phyloP scores from a whole-genome alignment of 1,284 basidiomycete genomes.

The Ganoderma sp. region DNA sequence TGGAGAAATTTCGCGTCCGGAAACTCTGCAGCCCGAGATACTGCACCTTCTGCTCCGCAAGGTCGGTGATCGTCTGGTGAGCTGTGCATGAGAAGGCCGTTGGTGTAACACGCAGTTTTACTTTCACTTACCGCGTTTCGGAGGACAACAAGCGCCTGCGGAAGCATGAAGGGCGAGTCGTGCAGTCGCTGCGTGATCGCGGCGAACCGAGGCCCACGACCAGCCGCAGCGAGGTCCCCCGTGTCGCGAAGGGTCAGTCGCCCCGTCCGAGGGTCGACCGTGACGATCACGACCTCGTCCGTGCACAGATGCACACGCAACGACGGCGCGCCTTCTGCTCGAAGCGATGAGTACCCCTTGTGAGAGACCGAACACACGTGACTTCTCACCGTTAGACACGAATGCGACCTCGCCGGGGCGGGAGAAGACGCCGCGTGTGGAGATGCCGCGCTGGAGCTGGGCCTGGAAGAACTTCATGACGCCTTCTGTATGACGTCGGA shows the following conservation, averaged over 20 bases:
- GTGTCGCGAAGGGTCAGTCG: conserved; percentile 72
- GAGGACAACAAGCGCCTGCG: conserved; percentile 57
- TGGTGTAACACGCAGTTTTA: not conserved
- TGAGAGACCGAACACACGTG: not conserved
- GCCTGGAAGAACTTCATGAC: conserved; percentile 61
- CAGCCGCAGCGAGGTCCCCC: conserved; percentile 74
- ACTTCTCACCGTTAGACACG: conserved; percentile 55
- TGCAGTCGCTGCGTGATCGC: conserved; percentile 64
- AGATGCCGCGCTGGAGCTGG: conserved; percentile 56
- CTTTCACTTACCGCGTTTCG: conserved; percentile 56
- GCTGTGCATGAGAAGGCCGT: not conserved
- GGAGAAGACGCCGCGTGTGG: conserved; percentile 60
- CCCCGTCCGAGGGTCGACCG: conserved; percentile 76
- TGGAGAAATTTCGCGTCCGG: conserved; percentile 68
- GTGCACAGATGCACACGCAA: conserved; percentile 72
- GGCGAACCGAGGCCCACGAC: conserved; percentile 66
- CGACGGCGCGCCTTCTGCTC: conserved; percentile 55
- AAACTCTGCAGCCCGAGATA: conserved; percentile 76
- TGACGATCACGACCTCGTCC: conserved; percentile 72
- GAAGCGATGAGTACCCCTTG: not conserved
- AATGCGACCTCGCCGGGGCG: conserved; percentile 60
- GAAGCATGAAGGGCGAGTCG: conserved; percentile 61
- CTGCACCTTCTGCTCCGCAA: conserved; percentile 76
- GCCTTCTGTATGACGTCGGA: conserved; percentile 63
- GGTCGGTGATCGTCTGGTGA: conserved; percentile 70